Base-by-base conservation (phyloP, 768 basidiomycete genomes). In the Amanita muscaria region DNA sequence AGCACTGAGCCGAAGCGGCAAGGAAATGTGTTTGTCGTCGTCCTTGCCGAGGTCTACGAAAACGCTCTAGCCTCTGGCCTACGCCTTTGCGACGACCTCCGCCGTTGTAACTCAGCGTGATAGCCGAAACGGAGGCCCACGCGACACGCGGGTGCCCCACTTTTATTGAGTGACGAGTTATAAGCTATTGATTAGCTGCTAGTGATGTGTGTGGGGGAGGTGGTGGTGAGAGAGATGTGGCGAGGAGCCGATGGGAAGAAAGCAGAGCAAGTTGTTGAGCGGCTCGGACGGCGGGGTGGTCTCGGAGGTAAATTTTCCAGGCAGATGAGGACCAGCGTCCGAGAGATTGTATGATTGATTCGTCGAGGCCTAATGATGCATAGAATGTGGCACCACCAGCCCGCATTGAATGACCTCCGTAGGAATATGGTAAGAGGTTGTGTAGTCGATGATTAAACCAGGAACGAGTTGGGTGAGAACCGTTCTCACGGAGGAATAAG, bases 351-450 rank as follows among this genome's bases (percentile, higher is more conserved):
- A 59, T 57, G 29, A 59, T 49, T 19, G 43, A 35, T 40, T 57
- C 52, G 15, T 49, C 43, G 4, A 62, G 14, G 4, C 59, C 56
- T 5, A 56, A 49, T 3, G 48, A 37, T 1, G 55, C 57, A 38
- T 54, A 58, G 29, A 51, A 60, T 3, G 60, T 62, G 2, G 60
- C 56, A 10, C 51, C 55, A 11, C 56, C 54, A 14, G 52, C 57
- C 1, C 56, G 37, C 21, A 48, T 22, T 7, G 56, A 61, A 21
- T 61, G 58, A 0, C 55, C 54, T n/a, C 59, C 55, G 42, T 48
- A 61, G 2, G 38, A 40, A 40, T 22, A 10, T 5, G 21, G 22
- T 14, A 40, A 22, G 21, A 24, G 24, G 11, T 11, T 23, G 24
- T 40, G 38, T 10, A 40, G 22, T 11, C 9, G 4, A 23, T 11